phyloP scores from a whole-genome alignment of 108 stramenopile genomes.

The Skeletonema marinoi region DNA sequence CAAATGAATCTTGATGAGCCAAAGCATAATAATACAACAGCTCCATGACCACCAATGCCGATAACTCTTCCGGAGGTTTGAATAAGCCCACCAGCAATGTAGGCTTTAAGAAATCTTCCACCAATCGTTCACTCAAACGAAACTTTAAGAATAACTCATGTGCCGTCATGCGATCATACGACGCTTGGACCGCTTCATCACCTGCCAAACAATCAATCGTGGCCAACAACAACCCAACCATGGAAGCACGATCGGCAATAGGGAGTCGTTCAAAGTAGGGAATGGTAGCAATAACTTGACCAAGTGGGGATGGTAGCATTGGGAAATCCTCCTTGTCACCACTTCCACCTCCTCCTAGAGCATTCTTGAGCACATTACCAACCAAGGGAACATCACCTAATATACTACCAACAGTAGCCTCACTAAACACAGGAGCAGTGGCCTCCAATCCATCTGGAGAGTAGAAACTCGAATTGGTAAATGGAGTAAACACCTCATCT shows the following conservation, averaged over 20 bases:
- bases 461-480: constrained; percentile 92
- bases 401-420: constrained; percentile 51
- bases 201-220: constrained; percentile 86
- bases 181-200: constrained; percentile 56
- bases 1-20: constrained; percentile 94
- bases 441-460: constrained; percentile 93
- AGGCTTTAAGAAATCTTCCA: constrained; percentile 86
- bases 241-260: constrained; percentile 79
- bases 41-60: constrained; percentile 92
- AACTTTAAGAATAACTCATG: constrained; percentile 86
- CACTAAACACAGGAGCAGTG: constrained; percentile 85
- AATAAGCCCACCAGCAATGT: constrained; percentile 62
- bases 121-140: constrained; percentile 71
- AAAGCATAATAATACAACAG: constrained; percentile 94
- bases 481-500: constrained; percentile 84
- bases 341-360: neutral
- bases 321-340: constrained; percentile 44
- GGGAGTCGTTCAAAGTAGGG: constrained; percentile 92
- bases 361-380: constrained; percentile 6
- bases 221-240: constrained; percentile 88
- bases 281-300: constrained; percentile 89
- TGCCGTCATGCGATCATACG: constrained; percentile 95
- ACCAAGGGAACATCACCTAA: constrained; percentile 31
- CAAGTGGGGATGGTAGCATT: constrained; percentile 84
- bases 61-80: constrained; percentile 89